phyloP scores from a whole-genome alignment of 108 stramenopile genomes.

The Asterionellopsis glacialis region DNA sequence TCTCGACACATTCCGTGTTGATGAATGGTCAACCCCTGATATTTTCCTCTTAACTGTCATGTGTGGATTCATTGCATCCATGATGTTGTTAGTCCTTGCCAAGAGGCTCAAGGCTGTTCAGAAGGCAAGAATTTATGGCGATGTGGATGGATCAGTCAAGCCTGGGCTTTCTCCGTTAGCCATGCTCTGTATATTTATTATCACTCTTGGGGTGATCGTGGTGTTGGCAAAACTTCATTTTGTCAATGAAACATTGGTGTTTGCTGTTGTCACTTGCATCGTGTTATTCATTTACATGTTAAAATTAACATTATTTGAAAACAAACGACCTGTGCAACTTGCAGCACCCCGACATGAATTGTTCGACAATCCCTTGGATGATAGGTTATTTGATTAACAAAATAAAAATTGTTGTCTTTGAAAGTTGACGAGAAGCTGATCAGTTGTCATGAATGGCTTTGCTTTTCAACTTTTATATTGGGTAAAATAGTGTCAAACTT shows the following conservation, averaged over 20 bases:
- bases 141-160: slow-evolving; percentile 11
- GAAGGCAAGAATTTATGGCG: slow-evolving; percentile 24
- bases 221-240: slow-evolving; percentile 70
- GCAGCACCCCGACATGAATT: slow-evolving; percentile 29
- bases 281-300: slow-evolving; percentile 87
- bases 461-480: too few relatives aligned
- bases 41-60: slow-evolving; percentile 77
- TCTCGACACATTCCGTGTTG: slow-evolving; percentile 72
- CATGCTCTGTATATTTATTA: slow-evolving; percentile 65
- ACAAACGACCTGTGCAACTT: slow-evolving; percentile 37
- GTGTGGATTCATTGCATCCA: slow-evolving; percentile 76
- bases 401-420: too few relatives aligned
- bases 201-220: slow-evolving; percentile 54
- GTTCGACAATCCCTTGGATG: slow-evolving; percentile 27
- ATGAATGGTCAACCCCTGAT: slow-evolving; percentile 80
- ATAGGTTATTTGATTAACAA: slow-evolving; percentile 18
- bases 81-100: slow-evolving; percentile 83
- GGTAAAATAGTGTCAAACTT: too few relatives aligned
- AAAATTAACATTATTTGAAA: slow-evolving; percentile 83
- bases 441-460: too few relatives aligned
- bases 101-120: slow-evolving; percentile 64
- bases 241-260: slow-evolving; percentile 82
- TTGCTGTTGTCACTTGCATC: slow-evolving; percentile 80
- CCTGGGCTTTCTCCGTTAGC: slow-evolving; percentile 68
- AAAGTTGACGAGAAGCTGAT: too few relatives aligned